Evolutionary conservation across 129 eudicot species (phyloP), one percentile per base, ranked within the genome.

Genomic region (Lactuca sativa): DNA sequence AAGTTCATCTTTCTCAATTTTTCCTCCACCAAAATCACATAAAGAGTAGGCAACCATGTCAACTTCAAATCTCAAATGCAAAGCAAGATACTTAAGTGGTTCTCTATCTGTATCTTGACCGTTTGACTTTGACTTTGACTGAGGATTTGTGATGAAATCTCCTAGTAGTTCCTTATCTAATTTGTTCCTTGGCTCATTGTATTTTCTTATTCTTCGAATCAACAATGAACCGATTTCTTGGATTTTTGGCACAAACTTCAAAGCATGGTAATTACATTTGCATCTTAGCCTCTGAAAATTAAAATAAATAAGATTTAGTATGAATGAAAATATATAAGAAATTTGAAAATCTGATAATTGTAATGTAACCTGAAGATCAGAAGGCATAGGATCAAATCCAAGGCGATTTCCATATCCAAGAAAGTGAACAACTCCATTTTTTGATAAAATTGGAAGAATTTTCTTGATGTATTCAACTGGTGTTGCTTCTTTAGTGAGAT

Each of bases 351-450:
- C 31, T 25, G 10, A 48, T 55, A 49, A 56, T 75, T 34, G 44
- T 12, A 21, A n/a, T 62, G 64, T 58, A 56, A 93, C 99, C 88
- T 93, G 99, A 66, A 90, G 87, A 48, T 90, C 80, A 52, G 80
- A 82, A 55, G 97, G 92, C 76, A 93, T 63, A 33, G 95, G 95
- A 59, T 90, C 96, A 72, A 93, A 93, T 3, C 97, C 99, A 61
- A 93, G 92, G 9, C 99, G 86, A 63, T 93, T 93, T 63, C 97
- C 99, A 67, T 74, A 93, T 82, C 99, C 99, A 53, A 93, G 99
- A 17, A 93, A 82, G 81, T 93, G 97, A 56, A 93, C 95, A 38
- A 89, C 82, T 68, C 89, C 81, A 67, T 90, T 90, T 52, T 74
- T 83, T 53, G 61, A 61, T 16, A 93, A 87, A 68, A 84, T 38